Evolutionary conservation across 306 rosid genomes (phyloP).

Genomic region (Gastrolobium villosum): DNA sequence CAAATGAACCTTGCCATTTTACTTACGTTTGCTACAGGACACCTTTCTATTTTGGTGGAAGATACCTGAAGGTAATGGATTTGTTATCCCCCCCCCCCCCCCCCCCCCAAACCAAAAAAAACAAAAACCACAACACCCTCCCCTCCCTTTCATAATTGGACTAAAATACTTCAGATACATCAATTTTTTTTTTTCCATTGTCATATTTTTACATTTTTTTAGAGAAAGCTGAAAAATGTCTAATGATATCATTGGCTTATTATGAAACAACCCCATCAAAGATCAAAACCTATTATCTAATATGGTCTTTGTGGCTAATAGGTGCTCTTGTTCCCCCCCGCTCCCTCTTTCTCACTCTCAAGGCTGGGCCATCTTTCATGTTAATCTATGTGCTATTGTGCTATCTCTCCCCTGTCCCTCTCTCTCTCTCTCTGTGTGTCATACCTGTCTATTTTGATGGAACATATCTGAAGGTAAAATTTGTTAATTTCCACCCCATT

Average conservation of each 20-base stretch:
- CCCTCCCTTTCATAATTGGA: slow-evolving; percentile 23
- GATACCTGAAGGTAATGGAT: slow-evolving; percentile 79
- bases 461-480: slow-evolving; percentile 61
- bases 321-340: not conserved
- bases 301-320: not conserved
- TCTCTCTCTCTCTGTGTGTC: not conserved
- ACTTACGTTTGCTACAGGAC: slow-evolving; percentile 60
- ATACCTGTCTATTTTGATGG: slow-evolving; percentile 58
- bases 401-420: not conserved
- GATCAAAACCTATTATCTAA: slow-evolving; percentile 5
- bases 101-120: not conserved
- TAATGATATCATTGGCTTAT: slow-evolving; percentile 15
- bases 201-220: slow-evolving; percentile 5
- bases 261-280: not conserved
- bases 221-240: not conserved
- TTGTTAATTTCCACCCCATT: not conserved
- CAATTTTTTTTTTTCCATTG: slow-evolving; percentile 7
- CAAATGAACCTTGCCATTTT: slow-evolving; percentile 70
- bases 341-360: too few relatives aligned
- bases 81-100: slow-evolving; percentile 41
- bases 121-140: not conserved
- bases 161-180: not conserved
- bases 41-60: slow-evolving; percentile 81
- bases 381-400: slow-evolving; percentile 16
- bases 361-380: not conserved